phyloP scores from a whole-genome alignment of 495 filamentous ascomycete genomes.

The Neurospora africana region DNA sequence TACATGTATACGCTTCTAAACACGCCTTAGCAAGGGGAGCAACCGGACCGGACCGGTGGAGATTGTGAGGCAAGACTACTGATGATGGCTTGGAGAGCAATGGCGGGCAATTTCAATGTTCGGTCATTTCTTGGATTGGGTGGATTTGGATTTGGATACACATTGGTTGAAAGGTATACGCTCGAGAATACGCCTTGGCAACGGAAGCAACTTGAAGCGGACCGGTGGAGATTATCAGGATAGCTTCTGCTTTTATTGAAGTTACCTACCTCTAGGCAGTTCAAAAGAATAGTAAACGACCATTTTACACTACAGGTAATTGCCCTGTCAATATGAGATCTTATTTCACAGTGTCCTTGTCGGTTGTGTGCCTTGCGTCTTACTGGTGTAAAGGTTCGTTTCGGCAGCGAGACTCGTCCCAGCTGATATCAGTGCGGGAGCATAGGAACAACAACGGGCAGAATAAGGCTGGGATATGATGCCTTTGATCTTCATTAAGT shows the following conservation, averaged over 20 bases:
- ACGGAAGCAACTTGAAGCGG: background rate
- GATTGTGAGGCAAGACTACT: too few species aligned
- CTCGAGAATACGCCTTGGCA: background rate
- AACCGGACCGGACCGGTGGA: too few species aligned
- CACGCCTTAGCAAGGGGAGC: too few species aligned
- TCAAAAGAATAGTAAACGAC: background rate
- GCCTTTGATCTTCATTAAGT: background rate
- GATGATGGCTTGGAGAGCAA: too few species aligned
- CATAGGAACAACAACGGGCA: background rate
- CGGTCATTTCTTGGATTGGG: background rate
- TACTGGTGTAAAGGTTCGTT: background rate
- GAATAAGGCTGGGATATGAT: background rate
- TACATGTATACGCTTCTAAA: too few species aligned
- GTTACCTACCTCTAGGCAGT: too few species aligned
- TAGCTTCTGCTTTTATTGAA: background rate
- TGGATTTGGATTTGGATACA: background rate
- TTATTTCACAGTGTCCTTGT: background rate
- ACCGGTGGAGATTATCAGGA: background rate
- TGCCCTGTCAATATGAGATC: background rate
- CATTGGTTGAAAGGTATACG: background rate
- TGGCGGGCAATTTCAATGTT: too few species aligned
- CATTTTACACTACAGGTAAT: background rate
- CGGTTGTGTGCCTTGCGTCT: background rate
- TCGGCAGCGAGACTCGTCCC: background rate
- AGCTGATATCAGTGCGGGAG: background rate